Evolutionary conservation across 2,329 filamentous ascomycete species (phyloP).

Genomic region (Zalaria sp.): DNA sequence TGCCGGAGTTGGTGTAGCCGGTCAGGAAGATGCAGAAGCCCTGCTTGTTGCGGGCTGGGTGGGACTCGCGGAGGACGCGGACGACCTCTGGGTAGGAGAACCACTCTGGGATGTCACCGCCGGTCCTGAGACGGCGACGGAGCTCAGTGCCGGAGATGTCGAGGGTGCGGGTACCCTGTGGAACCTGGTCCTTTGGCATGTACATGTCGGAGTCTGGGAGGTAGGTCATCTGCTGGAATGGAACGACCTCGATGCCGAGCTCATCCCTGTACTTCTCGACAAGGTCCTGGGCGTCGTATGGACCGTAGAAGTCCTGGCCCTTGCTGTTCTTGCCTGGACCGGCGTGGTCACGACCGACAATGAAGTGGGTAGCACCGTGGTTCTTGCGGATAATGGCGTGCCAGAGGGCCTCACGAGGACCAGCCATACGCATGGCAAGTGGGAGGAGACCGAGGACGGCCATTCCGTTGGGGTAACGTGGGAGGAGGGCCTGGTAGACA

Average conservation of each 20-base stretch:
- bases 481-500: slow-evolving; percentile 93
- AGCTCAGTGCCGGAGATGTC: slow-evolving; percentile 56
- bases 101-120: slow-evolving; percentile 94
- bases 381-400: slow-evolving; percentile 99
- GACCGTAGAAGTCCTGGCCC: slow-evolving; percentile 93
- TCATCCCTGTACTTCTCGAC: slow-evolving; percentile 95
- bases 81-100: slow-evolving; percentile 99
- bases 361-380: slow-evolving; percentile 97
- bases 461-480: slow-evolving; percentile 98
- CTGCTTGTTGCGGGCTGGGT: slow-evolving; percentile 79
- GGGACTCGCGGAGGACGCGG: slow-evolving; percentile 86
- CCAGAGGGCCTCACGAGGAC: slow-evolving; percentile 96
- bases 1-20: slow-evolving; percentile 91
- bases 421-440: slow-evolving; percentile 97
- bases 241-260: slow-evolving; percentile 96
- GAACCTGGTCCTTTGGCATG: slow-evolving; percentile 79
- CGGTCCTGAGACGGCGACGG: slow-evolving; percentile 76
- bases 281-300: slow-evolving; percentile 91
- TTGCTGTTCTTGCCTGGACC: slow-evolving; percentile 97
- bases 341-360: slow-evolving; percentile 95
- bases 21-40: slow-evolving; percentile 98
- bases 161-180: slow-evolving; percentile 62
- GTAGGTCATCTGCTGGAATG: slow-evolving; percentile 99
- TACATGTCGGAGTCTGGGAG: slow-evolving; percentile 96
- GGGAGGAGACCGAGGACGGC: slow-evolving; percentile 88